Evolutionary conservation across 2,329 filamentous ascomycete genomes (phyloP).

Genomic region (Calonectria henricotiae): DNA sequence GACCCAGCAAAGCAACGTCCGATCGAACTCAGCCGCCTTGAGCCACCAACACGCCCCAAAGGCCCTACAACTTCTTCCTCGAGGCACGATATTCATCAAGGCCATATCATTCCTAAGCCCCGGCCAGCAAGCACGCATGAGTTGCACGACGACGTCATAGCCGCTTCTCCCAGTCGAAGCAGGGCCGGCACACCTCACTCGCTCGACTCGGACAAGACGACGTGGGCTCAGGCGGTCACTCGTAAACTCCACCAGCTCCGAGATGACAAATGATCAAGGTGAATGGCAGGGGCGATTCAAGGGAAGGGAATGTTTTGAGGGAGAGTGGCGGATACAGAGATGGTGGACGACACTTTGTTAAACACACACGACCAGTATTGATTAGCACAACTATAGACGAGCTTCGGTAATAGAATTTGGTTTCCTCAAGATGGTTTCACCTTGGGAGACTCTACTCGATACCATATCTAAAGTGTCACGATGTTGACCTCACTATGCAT

Average conservation of each 20-base stretch:
- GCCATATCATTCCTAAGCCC: constrained; percentile 30
- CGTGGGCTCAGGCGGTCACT: constrained; percentile 18
- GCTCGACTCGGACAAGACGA: constrained; percentile 42
- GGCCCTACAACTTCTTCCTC: constrained; percentile 23
- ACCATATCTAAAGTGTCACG: neutral
- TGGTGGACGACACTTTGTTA: constrained; percentile 22
- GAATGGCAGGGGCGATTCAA: neutral
- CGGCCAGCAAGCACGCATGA: constrained; percentile 34
- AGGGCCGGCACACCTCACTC: constrained; percentile 32
- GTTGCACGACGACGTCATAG: constrained; percentile 39
- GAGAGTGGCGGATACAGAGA: constrained; percentile 8
- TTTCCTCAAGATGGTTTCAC: constrained; percentile 24
- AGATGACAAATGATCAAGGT: constrained; percentile 39
- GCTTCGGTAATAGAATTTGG: constrained; percentile 25
- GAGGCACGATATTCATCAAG: constrained; percentile 42
- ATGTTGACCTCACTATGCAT: constrained; percentile 11
- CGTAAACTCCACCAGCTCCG: constrained; percentile 41
- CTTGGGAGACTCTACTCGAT: neutral
- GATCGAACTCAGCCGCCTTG: constrained; percentile 37
- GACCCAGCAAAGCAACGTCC: constrained; percentile 28
- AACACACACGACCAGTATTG: constrained; percentile 30
- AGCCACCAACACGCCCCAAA: constrained; percentile 26
- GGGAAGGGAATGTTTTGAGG: neutral
- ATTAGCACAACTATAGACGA: constrained; percentile 29
- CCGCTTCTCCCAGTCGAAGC: constrained; percentile 7